Base-by-base conservation (phyloP, 768 basidiomycete genomes). In the Podaxis mareebaensis region DNA sequence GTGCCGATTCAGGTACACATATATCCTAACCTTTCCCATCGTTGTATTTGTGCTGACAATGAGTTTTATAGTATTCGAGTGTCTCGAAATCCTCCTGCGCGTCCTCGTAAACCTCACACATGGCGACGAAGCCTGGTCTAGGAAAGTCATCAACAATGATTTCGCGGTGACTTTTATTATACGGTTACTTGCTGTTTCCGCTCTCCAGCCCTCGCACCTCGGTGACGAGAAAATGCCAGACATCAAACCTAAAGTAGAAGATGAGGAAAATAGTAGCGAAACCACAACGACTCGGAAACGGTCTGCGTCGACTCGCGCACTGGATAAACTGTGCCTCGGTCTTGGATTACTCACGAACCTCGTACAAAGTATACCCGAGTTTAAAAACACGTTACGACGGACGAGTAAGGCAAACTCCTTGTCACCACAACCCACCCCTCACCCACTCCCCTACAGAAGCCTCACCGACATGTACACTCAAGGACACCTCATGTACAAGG, bases 281-380 rank as follows among this genome's bases (percentile, higher is more conserved):
- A 2, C 36, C 20, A 7, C 13, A 4, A 60, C n/a, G 24, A 26
- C n/a, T 28, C 48, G 24, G 11, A 4, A 39, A 33, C 56, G 28
- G 17, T 33, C 36, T 28, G n/a, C 44, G 33, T 40, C 59, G 11
- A 67, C 79, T 4, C 78, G 82, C 42, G 75, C 81, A 3, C 77
- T 91, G n/a, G 93, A 94, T 70, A 79, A 82, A 38, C 76, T 92
- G 4, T 93, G 91, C 71, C 85, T 94, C 28, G 83, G 87, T 5
- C 80, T 94, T 4, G 92, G 88, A 1, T 75, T 93, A 10, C 75
- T 93, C 44, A 91, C 91, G 58, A 93, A 93, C 72, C 76, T 93
- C 48, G 85, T 91, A 0, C 89, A 92, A 68, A 77, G 76, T 4
- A 76, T 80, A n/a, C 78, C 80, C 0, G 76, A 73, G n/a, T 79